A percentile compares a stretch with the other conserved stretches of the same genome.
phyloP scores from a whole-genome alignment of 352 stramenopile genomes.

The Pythium aristosporum region DNA sequence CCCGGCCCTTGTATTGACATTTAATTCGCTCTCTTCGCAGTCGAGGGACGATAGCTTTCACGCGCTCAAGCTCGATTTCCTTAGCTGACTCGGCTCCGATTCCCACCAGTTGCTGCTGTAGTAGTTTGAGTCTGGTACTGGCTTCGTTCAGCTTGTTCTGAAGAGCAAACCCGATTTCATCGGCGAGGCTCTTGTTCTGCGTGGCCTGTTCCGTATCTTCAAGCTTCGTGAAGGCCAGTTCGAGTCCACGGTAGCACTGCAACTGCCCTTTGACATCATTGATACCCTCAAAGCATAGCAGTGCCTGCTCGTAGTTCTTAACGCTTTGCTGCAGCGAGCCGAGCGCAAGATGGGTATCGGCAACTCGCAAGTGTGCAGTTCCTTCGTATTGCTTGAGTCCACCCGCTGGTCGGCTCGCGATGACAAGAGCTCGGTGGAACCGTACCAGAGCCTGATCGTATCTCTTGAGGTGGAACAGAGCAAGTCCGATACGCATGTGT shows the following conservation, averaged over 20 bases:
- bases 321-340: constrained; percentile 48
- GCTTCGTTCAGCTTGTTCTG: constrained; percentile 45
- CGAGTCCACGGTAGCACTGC: constrained; percentile 54
- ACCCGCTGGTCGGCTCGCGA: constrained; percentile 30
- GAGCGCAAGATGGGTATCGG: constrained; percentile 38
- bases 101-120: constrained; percentile 62
- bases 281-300: constrained; percentile 52
- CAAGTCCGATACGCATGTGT: constrained; percentile 39
- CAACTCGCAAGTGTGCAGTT: constrained; percentile 31
- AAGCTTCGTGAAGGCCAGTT: constrained; percentile 44
- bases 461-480: constrained; percentile 37
- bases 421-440: constrained; percentile 46
- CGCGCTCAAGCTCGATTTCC: constrained; percentile 59
- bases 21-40: constrained; percentile 60
- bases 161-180: constrained; percentile 70
- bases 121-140: constrained; percentile 34
- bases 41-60: constrained; percentile 60
- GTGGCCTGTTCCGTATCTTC: constrained; percentile 53
- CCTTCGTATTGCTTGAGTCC: constrained; percentile 37
- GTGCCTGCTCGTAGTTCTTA: constrained; percentile 51
- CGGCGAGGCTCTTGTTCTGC: constrained; percentile 44
- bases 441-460: constrained; percentile 49
- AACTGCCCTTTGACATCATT: constrained; percentile 47
- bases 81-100: constrained; percentile 61
- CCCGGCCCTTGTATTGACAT: constrained; percentile 49